Percentiles rank a stretch among this genome's conserved stretches.
Evolutionary conservation across 805 yeast species (phyloP).

Genomic region (Kurtzmaniella cleridarum): DNA sequence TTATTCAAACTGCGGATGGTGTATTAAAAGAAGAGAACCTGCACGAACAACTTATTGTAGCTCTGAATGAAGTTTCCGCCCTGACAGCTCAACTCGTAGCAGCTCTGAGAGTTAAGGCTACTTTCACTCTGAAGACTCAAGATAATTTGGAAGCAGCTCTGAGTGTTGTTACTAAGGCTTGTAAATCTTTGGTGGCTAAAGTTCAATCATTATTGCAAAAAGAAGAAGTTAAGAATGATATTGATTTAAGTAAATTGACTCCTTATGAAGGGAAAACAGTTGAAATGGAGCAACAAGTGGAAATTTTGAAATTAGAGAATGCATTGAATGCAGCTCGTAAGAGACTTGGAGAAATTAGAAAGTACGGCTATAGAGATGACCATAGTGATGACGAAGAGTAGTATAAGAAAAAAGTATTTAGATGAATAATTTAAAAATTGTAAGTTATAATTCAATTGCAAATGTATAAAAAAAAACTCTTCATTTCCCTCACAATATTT

Average conservation of each 20-base stretch:
- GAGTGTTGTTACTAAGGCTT: conserved; percentile 66
- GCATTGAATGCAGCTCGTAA: conserved; percentile 67
- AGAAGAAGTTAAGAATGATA: conserved; percentile 30
- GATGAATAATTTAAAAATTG: background rate
- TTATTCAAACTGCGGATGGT: conserved; percentile 84
- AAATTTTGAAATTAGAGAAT: conserved; percentile 77
- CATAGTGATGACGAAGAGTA: conserved; percentile 46
- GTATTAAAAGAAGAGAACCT: conserved; percentile 58
- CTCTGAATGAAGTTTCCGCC: conserved; percentile 88
- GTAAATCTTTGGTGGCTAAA: conserved; percentile 63
- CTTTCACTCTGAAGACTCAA: conserved; percentile 70
- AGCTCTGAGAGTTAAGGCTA: conserved; percentile 82
- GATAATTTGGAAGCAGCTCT: conserved; percentile 66
- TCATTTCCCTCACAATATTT: too few relatives aligned
- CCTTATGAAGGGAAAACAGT: conserved; percentile 78
- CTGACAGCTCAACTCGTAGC: conserved; percentile 91
- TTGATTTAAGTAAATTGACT: conserved; percentile 64
- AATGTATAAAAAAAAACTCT: too few relatives aligned
- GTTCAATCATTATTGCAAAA: conserved; percentile 56
- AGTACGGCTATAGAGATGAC: conserved; percentile 67
- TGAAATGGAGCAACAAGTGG: conserved; percentile 92
- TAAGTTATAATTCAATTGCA: too few relatives aligned
- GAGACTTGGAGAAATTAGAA: conserved; percentile 78
- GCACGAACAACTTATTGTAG: conserved; percentile 81
- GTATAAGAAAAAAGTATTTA: background rate